These are phyloP conservation scores for Olyra latifolia DNA, from an alignment of 176 grass and related monocot genomes.

Conservation along the genomic window DNA sequence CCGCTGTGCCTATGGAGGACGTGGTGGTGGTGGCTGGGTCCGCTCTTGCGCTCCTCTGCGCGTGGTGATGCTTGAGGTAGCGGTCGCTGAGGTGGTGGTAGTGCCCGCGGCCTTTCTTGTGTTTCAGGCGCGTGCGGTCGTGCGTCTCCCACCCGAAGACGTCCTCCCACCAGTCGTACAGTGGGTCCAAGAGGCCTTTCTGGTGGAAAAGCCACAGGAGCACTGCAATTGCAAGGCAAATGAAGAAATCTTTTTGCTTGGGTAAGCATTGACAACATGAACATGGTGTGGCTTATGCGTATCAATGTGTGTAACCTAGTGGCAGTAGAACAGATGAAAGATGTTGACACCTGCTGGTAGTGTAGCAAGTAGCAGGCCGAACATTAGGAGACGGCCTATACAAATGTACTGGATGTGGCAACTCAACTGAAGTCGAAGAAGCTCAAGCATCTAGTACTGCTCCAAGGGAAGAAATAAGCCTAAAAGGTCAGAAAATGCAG, in stretches of 20 bases:
- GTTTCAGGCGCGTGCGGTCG: slow-evolving; percentile 6
- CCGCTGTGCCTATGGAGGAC: slow-evolving; percentile 30
- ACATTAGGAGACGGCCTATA: slow-evolving; percentile 59
- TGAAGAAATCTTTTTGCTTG: background rate
- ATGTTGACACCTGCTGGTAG: slow-evolving; percentile 47
- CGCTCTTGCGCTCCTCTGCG: slow-evolving; percentile 11
- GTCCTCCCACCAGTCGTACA: slow-evolving; percentile 69
- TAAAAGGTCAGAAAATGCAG: background rate
- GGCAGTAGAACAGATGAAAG: background rate
- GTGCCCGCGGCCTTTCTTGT: slow-evolving; percentile 17
- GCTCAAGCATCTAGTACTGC: slow-evolving; percentile 65
- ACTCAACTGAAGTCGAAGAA: slow-evolving; percentile 72
- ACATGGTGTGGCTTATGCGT: background rate
- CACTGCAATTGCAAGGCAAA: slow-evolving; percentile 37
- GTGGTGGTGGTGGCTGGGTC: slow-evolving; percentile 10
- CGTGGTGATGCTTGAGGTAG: slow-evolving; percentile 19
- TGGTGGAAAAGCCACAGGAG: slow-evolving; percentile 70
- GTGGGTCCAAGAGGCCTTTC: slow-evolving; percentile 70
- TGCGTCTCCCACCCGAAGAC: slow-evolving; percentile 26
- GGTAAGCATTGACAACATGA: background rate
- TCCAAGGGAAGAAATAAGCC: background rate
- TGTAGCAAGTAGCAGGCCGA: slow-evolving; percentile 45
- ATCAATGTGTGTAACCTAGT: background rate
- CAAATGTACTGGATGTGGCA: slow-evolving; percentile 71
- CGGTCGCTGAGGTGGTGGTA: slow-evolving; percentile 22